Percentiles rank a stretch among this genome's conserved stretches.
These are phyloP conservation scores for Mortierella alpina DNA, from an alignment of 192 early-diverging fungal genomes.

Conservation along the genomic window DNA sequence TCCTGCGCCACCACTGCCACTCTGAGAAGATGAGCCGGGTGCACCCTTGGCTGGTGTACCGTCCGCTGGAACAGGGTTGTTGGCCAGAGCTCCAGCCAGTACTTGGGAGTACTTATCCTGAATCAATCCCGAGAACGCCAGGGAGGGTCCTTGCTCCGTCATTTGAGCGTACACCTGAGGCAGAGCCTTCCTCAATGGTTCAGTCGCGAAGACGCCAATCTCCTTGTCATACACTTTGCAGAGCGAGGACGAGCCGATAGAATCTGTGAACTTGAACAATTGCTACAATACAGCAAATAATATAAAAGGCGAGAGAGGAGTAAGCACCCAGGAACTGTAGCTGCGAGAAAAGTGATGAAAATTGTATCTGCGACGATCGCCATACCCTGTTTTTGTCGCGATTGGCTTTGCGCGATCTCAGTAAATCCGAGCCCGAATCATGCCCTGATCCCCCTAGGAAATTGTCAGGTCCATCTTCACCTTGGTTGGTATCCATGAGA, in stretches of 20 bases:
- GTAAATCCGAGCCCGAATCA: slow-evolving; percentile 26
- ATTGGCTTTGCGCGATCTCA: slow-evolving; percentile 28
- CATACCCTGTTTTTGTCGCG: slow-evolving; percentile 44
- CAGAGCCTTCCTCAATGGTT: slow-evolving; percentile 23
- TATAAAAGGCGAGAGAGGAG: background rate
- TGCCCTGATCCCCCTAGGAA: slow-evolving; percentile 16
- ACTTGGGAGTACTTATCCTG: slow-evolving; percentile 52
- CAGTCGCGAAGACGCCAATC: slow-evolving; percentile 17
- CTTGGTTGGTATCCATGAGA: slow-evolving; percentile 43
- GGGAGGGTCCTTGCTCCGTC: slow-evolving; percentile 42
- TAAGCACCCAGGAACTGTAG: background rate
- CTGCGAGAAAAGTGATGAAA: background rate
- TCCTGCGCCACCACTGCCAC: slow-evolving; percentile 1
- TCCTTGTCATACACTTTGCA: slow-evolving; percentile 38
- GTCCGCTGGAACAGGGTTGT: slow-evolving; percentile 25
- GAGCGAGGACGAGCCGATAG: slow-evolving; percentile 37
- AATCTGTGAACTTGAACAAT: slow-evolving; percentile 53
- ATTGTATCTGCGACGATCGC: background rate
- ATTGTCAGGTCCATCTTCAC: slow-evolving; percentile 26
- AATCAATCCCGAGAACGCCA: slow-evolving; percentile 47
- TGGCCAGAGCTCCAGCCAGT: slow-evolving; percentile 14
- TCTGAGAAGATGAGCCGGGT: background rate
- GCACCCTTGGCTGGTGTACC: background rate
- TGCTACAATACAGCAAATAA: slow-evolving; percentile 7
- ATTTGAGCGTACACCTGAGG: slow-evolving; percentile 49